Evolutionary conservation across 2,329 filamentous ascomycete genomes (phyloP), one percentile per base, ranked within the genome.

Genomic region (Leptographium lundbergii): DNA sequence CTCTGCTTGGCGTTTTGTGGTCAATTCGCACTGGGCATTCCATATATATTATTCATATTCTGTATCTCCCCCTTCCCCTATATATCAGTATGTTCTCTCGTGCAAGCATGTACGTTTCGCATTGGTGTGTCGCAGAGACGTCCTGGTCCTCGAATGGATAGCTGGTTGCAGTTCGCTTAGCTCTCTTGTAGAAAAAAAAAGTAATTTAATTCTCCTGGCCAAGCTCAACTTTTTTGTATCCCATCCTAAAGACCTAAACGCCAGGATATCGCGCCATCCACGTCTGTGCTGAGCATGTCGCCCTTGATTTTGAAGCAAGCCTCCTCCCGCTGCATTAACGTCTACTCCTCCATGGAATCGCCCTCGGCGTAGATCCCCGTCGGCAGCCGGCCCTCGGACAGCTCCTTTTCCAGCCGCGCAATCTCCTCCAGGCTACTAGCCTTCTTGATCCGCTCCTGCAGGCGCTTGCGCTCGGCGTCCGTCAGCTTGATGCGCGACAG

Each of bases 361-460:
- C 74, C 77, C 64, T 79, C 77, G 36, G 75, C 77, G 42, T 81
- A 76, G 36, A 85, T 80, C 32, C 85, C 88, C 39, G 81, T 78
- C 2, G 92, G 92, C 71, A 97, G 79, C 68, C 88, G 79, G 1
- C 94, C 94, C 71, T 97, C 92, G 63, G 89, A 88, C 64, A 97
- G 74, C 72, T 94, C 89, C 76, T 92, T 95, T 77, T 99, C 94
- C 69, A 99, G 72, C 65, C 84, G 81, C 60, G 89, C 86, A 69
- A 99, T 95, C 75, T 97, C 94, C 65, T 91, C 87, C 68, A 99
- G 71, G 68, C 87, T 95, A 71, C 87, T 91, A 6, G 94, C 92
- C 68, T 89, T 89, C 72, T 85, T 85, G 71, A 99, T 95, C 74
- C 92, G 80, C 68, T 90, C 86, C 73, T 95, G 86, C 62, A 97